A percentile compares a stretch with the other conserved stretches of the same genome.
These are phyloP conservation scores for Cryphonectria nitschkei DNA, from an alignment of 2,329 filamentous ascomycete species.

Conservation along the genomic window DNA sequence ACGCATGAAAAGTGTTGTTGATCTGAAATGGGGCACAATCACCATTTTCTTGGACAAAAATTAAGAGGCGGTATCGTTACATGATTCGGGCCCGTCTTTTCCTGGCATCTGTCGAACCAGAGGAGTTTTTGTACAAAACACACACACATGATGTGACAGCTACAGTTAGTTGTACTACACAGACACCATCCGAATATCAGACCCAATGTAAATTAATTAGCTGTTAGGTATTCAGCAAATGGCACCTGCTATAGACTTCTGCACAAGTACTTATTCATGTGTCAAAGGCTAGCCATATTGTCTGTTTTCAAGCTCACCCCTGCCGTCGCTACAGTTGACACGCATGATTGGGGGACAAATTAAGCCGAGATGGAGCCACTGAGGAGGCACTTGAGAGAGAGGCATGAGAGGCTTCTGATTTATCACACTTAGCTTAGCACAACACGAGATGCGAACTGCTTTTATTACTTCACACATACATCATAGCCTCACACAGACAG, in stretches of 20 bases:
- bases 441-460: not conserved
- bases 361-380: conserved; percentile 27
- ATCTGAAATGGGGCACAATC: not conserved
- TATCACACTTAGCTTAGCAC: not conserved
- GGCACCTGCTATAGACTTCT: not conserved
- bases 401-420: conserved; percentile 9
- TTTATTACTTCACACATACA: not conserved
- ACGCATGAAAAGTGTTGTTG: not conserved
- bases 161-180: not conserved
- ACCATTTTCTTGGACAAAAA: not conserved
- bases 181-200: not conserved
- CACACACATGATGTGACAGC: not conserved
- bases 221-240: not conserved
- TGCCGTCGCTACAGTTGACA: not conserved
- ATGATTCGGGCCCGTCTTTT: not conserved
- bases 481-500: not conserved
- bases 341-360: conserved; percentile 34
- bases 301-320: not conserved
- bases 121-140: not conserved
- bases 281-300: not conserved
- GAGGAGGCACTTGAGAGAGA: conserved; percentile 2
- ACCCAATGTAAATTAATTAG: not conserved
- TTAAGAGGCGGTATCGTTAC: not conserved
- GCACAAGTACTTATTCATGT: not conserved
- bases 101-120: not conserved